These are phyloP conservation scores for Vinca major DNA, from an alignment of 305 asterid genomes.

Conservation along the genomic window DNA sequence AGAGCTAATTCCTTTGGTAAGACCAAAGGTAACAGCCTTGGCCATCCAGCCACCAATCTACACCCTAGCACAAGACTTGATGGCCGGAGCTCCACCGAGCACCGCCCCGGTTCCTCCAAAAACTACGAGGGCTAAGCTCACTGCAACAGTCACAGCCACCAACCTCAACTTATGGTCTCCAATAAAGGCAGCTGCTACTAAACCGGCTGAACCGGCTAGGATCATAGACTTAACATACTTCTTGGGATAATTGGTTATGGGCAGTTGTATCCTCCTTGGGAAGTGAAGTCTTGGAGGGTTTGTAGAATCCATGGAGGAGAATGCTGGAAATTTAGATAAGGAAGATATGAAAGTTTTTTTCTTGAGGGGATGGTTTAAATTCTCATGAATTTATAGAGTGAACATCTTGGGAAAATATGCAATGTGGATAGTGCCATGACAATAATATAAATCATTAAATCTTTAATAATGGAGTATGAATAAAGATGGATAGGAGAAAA, in stretches of 20 bases:
- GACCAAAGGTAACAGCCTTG: conserved; percentile 38
- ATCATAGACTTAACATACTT: conserved; percentile 46
- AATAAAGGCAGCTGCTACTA: conserved; percentile 33
- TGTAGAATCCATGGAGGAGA: conserved; percentile 18
- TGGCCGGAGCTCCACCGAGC: conserved; percentile 26
- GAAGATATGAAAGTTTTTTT: neutral
- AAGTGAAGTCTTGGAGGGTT: conserved; percentile 16
- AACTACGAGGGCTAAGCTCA: conserved; percentile 25
- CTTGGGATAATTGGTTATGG: conserved; percentile 3
- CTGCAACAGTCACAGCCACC: conserved; percentile 24
- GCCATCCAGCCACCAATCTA: conserved; percentile 38
- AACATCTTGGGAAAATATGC: neutral
- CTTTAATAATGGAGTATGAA: no score
- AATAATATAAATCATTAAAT: no score
- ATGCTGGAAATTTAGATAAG: neutral
- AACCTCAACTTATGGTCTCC: conserved; percentile 22
- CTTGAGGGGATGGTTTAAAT: neutral
- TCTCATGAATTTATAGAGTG: conserved; percentile 12
- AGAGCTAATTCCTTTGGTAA: conserved; percentile 27
- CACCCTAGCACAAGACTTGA: conserved; percentile 28
- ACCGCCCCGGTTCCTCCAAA: conserved; percentile 31
- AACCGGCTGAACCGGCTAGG: conserved; percentile 54
- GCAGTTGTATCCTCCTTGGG: conserved; percentile 7
- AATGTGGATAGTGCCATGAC: neutral
- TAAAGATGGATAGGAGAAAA: no score